Conservation (phyloP, 331 rosid species). For the Pyrus hybrid region DNA sequence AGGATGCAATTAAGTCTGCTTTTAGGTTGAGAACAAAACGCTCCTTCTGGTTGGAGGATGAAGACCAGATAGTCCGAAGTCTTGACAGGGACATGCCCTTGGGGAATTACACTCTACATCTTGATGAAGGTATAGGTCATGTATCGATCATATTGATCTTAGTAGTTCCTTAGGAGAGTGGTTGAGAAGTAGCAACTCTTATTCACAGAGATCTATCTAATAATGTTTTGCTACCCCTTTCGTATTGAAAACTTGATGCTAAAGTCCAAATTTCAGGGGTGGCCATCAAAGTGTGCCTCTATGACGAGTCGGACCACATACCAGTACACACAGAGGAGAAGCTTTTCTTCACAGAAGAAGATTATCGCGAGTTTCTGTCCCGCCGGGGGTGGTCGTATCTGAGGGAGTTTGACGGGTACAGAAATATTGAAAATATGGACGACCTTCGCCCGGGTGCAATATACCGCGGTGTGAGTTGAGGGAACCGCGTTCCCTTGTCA, state of each 20-base stretch:
- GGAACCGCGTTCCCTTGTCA: background rate
- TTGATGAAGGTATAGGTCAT: conserved; percentile 68
- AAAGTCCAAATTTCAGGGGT: conserved; percentile 54
- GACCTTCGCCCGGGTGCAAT: conserved; percentile 86
- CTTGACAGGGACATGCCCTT: conserved; percentile 94
- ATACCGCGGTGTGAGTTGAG: conserved; percentile 76
- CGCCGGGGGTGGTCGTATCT: conserved; percentile 77
- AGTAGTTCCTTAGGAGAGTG: background rate
- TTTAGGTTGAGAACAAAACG: conserved; percentile 91
- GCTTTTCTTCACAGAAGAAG: conserved; percentile 76
- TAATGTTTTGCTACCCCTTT: background rate
- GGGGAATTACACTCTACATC: conserved; percentile 88
- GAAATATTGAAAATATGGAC: conserved; percentile 79
- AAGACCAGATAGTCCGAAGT: conserved; percentile 81
- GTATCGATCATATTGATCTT: background rate
- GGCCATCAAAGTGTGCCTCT: conserved; percentile 73
- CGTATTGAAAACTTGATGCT: background rate
- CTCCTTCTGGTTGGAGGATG: conserved; percentile 96
- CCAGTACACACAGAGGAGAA: conserved; percentile 81
- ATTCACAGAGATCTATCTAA: background rate
- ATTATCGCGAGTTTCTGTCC: conserved; percentile 68
- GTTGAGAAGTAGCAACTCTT: background rate
- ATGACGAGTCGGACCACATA: conserved; percentile 75
- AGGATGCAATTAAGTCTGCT: conserved; percentile 83
- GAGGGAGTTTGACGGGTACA: conserved; percentile 72